Percentiles rank a stretch among this genome's conserved stretches.
Evolutionary conservation across 345 rosid species (phyloP).

Genomic region (Psidium guajava): DNA sequence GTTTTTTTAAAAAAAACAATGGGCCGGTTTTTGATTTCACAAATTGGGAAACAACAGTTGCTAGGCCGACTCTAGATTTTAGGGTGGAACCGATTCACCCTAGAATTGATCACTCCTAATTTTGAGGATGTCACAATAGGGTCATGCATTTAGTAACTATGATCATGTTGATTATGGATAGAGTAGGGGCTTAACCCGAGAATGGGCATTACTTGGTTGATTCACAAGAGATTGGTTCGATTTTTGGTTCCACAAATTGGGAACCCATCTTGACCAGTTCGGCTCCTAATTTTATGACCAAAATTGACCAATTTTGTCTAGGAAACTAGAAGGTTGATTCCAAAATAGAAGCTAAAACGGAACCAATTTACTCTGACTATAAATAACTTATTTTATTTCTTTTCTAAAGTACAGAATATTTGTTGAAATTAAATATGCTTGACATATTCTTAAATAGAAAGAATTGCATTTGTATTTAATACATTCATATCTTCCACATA

Average conservation of each 20-base stretch:
- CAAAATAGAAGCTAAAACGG: accelerated
- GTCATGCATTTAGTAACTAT: not conserved
- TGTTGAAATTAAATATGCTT: not conserved
- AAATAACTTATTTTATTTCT: not conserved
- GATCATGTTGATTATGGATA: not conserved
- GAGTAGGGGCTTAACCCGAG: too few relatives aligned
- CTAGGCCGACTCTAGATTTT: too few relatives aligned
- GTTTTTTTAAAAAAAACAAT: too few relatives aligned
- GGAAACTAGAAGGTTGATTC: not conserved
- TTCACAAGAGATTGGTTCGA: accelerated
- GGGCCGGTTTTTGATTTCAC: too few relatives aligned
- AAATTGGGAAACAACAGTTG: too few relatives aligned
- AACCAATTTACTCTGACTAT: accelerated
- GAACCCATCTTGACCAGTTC: accelerated
- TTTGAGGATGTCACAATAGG: not conserved
- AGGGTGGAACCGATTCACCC: too few relatives aligned
- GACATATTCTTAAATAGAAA: not conserved
- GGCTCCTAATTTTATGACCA: accelerated
- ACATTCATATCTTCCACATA: not conserved
- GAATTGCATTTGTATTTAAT: not conserved
- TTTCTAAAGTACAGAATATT: not conserved
- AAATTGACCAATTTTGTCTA: accelerated
- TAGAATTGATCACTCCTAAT: too few relatives aligned
- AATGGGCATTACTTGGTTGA: not conserved
- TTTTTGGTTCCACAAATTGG: not conserved